A percentile compares a stretch with the other conserved stretches of the same genome.
These are phyloP conservation scores for Cryphonectria naterciae DNA, from an alignment of 2,329 filamentous ascomycete genomes.

Conservation along the genomic window DNA sequence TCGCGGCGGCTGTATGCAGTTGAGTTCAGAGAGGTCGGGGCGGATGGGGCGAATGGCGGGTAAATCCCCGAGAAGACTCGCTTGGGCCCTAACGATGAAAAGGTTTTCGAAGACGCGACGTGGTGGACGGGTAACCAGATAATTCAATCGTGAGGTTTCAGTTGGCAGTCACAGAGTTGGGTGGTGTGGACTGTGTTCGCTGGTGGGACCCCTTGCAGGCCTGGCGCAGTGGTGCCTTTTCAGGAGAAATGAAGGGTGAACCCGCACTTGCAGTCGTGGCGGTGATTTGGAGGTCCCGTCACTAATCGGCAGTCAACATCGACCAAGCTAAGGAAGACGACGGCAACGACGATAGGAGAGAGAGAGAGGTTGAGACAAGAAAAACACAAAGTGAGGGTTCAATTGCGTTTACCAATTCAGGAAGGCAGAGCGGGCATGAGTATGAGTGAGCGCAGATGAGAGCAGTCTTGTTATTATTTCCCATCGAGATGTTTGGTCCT, in stretches of 20 bases:
- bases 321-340: neutral
- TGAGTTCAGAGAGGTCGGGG: neutral
- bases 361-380: no score
- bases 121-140: neutral
- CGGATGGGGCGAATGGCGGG: neutral
- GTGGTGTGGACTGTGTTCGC: neutral
- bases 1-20: neutral
- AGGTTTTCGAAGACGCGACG: neutral
- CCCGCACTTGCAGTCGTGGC: slow-evolving; percentile 4
- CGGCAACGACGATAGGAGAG: neutral
- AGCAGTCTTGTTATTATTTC: neutral
- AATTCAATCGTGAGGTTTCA: neutral
- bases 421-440: neutral
- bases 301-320: neutral
- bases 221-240: slow-evolving; percentile 7
- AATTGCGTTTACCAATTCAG: neutral
- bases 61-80: neutral
- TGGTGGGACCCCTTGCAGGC: neutral
- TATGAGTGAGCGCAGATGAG: neutral
- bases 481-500: neutral
- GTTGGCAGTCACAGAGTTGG: neutral
- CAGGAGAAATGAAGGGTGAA: slow-evolving; percentile 13
- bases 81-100: neutral
- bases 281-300: neutral
- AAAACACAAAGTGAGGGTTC: neutral